Base-by-base conservation (phyloP, 2,329 filamentous ascomycete genomes). In the Ophiostoma novo-ulmi region DNA sequence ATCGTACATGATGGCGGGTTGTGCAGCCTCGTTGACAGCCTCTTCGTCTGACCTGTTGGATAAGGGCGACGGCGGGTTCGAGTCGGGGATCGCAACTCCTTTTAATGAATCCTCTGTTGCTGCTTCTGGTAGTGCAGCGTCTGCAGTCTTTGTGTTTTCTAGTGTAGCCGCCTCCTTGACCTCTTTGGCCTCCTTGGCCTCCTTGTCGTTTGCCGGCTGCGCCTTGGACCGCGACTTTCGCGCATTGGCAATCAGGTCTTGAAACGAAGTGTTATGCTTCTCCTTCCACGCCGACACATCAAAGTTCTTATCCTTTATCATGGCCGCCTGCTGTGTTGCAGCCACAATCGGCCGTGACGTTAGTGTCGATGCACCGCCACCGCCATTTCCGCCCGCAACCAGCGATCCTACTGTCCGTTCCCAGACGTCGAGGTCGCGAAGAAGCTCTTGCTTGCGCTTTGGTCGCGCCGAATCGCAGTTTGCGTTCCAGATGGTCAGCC, bases 401-500 rank as follows among this genome's bases (percentile, higher is more conserved):
- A 87, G 63, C 5, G 63, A 86, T 10, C 92, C 92, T 73, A 96
- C 88, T 0, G 91, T 94, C 64, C 88, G 85, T 79, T 99, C 95
- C 94, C 95, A 98, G 1, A 87, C 80, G 31, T 94, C 91, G 14
- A 99, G 79, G 72, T 98, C 94, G 17, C 86, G 87, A 20, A 97
- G 80, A 5, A 99, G 79, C 71, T 95, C 89, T 7, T 81, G 77
- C 73, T 91, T 92, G 13, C 84, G 83, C 77, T 90, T 91, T 0
- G 93, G 93, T 1, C 83, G 82, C 48, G 86, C 86, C 1, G 94
- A 91, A 79, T 99, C 95, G 80, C 93, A 97, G 78, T 99, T 99
- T 13, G 96, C 92, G 78, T 99, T 99, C 91, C 93, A 97, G 22
- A 99, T 81, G 52, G 95, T 97, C 69, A 95, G 85, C 94, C 94